A percentile compares a stretch with the other conserved stretches of the same genome.
These are phyloP conservation scores for Schizophyllum amplum DNA, from an alignment of 1,284 basidiomycete species.

Conservation along the genomic window DNA sequence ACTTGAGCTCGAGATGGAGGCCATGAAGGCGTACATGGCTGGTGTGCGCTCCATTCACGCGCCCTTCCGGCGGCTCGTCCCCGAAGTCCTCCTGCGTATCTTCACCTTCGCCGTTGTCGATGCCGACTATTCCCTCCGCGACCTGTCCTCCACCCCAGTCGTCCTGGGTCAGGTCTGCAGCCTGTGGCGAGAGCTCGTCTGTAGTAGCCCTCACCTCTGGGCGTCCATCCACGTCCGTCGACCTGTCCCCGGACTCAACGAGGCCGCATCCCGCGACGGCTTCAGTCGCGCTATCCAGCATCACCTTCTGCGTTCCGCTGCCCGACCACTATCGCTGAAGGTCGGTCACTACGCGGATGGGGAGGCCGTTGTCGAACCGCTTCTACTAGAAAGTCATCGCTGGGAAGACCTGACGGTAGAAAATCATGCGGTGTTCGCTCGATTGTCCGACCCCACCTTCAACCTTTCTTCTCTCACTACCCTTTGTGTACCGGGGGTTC, in stretches of 20 bases:
- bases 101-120: neutral
- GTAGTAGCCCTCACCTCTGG: neutral
- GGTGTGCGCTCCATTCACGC: neutral
- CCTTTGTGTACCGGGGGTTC: neutral
- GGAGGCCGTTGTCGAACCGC: neutral
- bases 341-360: neutral
- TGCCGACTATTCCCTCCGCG: neutral
- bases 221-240: neutral
- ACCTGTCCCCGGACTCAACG: neutral
- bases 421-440: neutral
- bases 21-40: neutral
- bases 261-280: neutral
- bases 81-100: neutral
- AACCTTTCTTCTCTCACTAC: neutral
- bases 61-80: neutral
- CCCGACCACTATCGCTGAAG: neutral
- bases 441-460: neutral
- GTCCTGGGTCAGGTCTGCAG: neutral
- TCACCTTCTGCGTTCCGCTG: neutral
- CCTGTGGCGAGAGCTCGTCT: neutral
- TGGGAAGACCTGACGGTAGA: neutral
- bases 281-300: neutral
- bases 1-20: neutral
- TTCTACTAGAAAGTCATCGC: neutral
- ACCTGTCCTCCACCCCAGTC: neutral